Conservation (phyloP, 2,329 filamentous ascomycete genomes). For the Bertia moriformis region DNA sequence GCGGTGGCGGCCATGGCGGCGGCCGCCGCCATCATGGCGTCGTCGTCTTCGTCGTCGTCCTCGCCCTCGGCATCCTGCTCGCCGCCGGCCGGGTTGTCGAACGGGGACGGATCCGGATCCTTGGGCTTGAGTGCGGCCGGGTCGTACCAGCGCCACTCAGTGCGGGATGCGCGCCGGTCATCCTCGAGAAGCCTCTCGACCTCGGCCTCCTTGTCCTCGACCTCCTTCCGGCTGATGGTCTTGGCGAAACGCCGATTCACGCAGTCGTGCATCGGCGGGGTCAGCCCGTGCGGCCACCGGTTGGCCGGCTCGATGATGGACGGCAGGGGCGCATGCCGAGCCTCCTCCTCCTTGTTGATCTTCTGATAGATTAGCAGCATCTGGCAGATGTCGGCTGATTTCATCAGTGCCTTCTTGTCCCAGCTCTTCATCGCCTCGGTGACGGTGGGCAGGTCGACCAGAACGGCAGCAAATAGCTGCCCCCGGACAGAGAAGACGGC, state of each 20-base stretch:
- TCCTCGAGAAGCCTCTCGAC: slow-evolving; percentile 60
- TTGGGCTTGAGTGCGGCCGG: too few species aligned
- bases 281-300: slow-evolving; percentile 73
- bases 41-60: slow-evolving; percentile 29
- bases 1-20: slow-evolving; percentile 22
- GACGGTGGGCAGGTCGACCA: slow-evolving; percentile 76
- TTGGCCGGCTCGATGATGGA: slow-evolving; percentile 53
- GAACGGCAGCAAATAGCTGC: slow-evolving; percentile 58
- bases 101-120: slow-evolving; percentile 16
- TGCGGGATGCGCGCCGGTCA: slow-evolving; percentile 46
- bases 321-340: slow-evolving; percentile 53
- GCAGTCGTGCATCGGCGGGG: slow-evolving; percentile 76
- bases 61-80: slow-evolving; percentile 21
- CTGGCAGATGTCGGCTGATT: slow-evolving; percentile 76
- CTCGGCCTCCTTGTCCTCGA: slow-evolving; percentile 69
- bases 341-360: slow-evolving; percentile 53
- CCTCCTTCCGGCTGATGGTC: slow-evolving; percentile 67
- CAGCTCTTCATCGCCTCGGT: slow-evolving; percentile 87
- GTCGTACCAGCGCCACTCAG: slow-evolving; percentile 52
- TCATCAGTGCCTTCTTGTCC: slow-evolving; percentile 78
- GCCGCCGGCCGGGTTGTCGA: slow-evolving; percentile 17
- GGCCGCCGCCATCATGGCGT: slow-evolving; percentile 13
- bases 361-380: slow-evolving; percentile 69
- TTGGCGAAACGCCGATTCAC: slow-evolving; percentile 72
- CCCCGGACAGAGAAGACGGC: slow-evolving; percentile 58